Base-by-base conservation (phyloP, 768 basidiomycete genomes). In the Xanthoconium purpureum region DNA sequence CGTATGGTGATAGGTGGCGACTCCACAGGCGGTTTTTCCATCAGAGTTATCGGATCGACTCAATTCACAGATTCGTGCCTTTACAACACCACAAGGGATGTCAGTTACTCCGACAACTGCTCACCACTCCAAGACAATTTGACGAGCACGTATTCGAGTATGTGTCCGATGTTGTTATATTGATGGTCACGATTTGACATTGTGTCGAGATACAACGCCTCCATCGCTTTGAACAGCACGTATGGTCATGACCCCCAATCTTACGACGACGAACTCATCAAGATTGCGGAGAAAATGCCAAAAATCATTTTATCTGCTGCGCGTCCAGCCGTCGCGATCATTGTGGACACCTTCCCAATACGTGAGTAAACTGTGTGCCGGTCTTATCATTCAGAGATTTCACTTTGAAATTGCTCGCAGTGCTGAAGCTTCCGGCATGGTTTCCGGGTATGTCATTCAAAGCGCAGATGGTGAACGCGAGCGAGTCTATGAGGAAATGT, bases 401-500 rank as follows among this genome's bases (percentile, higher is more conserved):
- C 20, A 28, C 1, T 12, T 44, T 29, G 1, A 17, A 24, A 24
- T 24, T 40, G n/a, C 8, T 13, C 39, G 17, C 45, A 46, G 45
- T 46, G 14, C 9, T 46, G 50, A 48, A 44, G 60, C 55, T 56
- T 13, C 51, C 53, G 1, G 50, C 53, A 3, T 60, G 59, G 52
- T 43, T 60, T 43, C 33, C 46, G 3, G 45, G 39, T 1, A 32
- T 47, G 45, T 30, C 51, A 3, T 59, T 59, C 17, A 59, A 54
- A 13, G 18, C 39, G 39, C 13, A 43, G 6, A 54, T 60, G 57
- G n/a, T 4, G 0, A 11, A 1, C 0, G n/a, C 48, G 13, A 43
- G 43, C 13, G 15, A 11, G 2, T 7, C 24, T 18, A 30, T 42
- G 6, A 56, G 28, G 14, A 20, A 29, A 17, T 60, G 49, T 46